Percentiles rank a stretch among this genome's conserved stretches.
These are phyloP conservation scores for Candida qinlingensis DNA, from an alignment of 805 yeast genomes.

Conservation along the genomic window DNA sequence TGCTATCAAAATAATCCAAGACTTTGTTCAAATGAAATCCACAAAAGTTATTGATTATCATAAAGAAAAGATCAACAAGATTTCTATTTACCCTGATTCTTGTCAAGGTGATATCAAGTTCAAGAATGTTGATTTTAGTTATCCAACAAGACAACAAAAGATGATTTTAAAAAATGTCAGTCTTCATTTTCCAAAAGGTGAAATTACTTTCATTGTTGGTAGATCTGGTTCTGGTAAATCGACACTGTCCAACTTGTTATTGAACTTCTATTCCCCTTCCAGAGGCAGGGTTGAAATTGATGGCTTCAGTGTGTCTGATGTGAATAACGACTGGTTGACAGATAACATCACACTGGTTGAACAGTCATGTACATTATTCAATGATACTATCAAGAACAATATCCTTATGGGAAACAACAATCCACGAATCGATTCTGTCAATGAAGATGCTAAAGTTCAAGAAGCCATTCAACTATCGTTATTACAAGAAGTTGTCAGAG, in stretches of 20 bases:
- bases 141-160: slow-evolving; percentile 49
- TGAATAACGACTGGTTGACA: slow-evolving; percentile 49
- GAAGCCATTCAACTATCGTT: slow-evolving; percentile 50
- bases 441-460: slow-evolving; percentile 23
- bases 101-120: slow-evolving; percentile 51
- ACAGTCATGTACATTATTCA: slow-evolving; percentile 63
- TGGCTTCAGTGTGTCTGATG: slow-evolving; percentile 37
- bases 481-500: slow-evolving; percentile 42
- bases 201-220: slow-evolving; percentile 68
- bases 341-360: slow-evolving; percentile 68
- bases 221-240: slow-evolving; percentile 94
- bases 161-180: slow-evolving; percentile 43
- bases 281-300: slow-evolving; percentile 58
- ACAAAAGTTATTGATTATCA: slow-evolving; percentile 6
- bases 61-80: slow-evolving; percentile 11
- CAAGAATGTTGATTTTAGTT: slow-evolving; percentile 53
- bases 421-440: background rate
- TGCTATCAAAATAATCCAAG: slow-evolving; percentile 49
- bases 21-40: slow-evolving; percentile 29
- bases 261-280: slow-evolving; percentile 48
- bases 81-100: slow-evolving; percentile 19
- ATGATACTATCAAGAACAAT: slow-evolving; percentile 58
- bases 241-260: slow-evolving; percentile 58
- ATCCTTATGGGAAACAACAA: slow-evolving; percentile 43
- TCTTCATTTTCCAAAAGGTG: slow-evolving; percentile 40